Evolutionary conservation across 306 rosid genomes (phyloP), one percentile per base, ranked within the genome.

Genomic region (Cicer chorassanicum): DNA sequence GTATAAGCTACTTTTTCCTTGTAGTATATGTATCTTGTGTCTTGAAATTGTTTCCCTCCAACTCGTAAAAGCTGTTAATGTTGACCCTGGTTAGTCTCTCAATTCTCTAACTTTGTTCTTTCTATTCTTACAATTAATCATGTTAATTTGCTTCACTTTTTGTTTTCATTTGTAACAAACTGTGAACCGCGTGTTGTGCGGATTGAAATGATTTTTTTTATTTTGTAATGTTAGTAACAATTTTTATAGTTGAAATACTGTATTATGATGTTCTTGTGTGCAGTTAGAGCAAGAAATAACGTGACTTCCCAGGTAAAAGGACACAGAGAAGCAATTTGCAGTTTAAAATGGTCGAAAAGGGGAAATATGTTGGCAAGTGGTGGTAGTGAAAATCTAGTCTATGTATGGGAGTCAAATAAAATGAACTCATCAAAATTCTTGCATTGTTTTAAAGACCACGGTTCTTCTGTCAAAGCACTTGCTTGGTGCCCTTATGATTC

Each of bases 401-500:
- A 86, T 84, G 71, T 89, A n/a, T 91, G 95, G 95, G 92, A 91
- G 49, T 80, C 81, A 8, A 70, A 82, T 40, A 91, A 85, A 73
- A 87, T 88, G 92, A 80, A 83, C 73, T 89, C 97, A 4, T 76
- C 88, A 11, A 85, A 76, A 11, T 88, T 80, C 81, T 82, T 89
- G 89, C 74, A 84, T 72, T 59, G 91, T 65, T 86, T 89, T 63
- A 66, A 86, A 9, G 93, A 77, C 15, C 93, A 91, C 65, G 3
- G 59, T 12, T 92, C 95, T 34, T 91, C 97, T 59, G 91, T 91
- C 38, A 91, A 87, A 84, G 90, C 95, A 7, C 89, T 91, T 19
- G 95, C 95, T 0, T 91, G 97, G 97, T 87, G 97, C 72, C 97
- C 97, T 39, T 78, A 87, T 80, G 88, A 87, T 65, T 85, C 84